Evolutionary conservation across 495 filamentous ascomycete genomes (phyloP), one percentile per base, ranked within the genome.

Genomic region (Aspergillus ellipticus): DNA sequence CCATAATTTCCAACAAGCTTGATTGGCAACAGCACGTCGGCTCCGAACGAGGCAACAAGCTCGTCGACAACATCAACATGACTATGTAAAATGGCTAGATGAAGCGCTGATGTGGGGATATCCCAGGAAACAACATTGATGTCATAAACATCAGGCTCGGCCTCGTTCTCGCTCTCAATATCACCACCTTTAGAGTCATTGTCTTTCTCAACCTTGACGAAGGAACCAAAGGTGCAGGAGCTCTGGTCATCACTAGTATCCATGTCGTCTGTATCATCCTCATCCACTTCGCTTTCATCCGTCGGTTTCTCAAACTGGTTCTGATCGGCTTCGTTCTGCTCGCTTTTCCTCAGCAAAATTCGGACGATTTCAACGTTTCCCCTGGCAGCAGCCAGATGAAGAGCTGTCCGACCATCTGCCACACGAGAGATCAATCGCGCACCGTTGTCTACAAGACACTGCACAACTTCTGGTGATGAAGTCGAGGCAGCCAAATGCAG

Each of bases 61-160:
- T 82, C 71, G 39, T 85, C 82, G 51, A 91, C 86, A 8, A 82
- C 81, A 7, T 85, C 78, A 13, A 77, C 69, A 56, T 92, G 85
- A 2, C 88, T 88, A 51, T 80, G 78, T 1, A 89, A 50, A 52
- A 95, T 91, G 2, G 90, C 90, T 21, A 90, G 75, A 62, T 95
- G 90, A 13, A 93, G 71, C 0, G 90, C 81, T 1, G 88, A 85
- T 49, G 81, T 79, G 16, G 80, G 78, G 15, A 68, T 85, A 56
- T 95, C 89, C 90, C 90, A 95, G 7, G 89, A 79, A 9, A 85
- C 60, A 6, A 85, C 78, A 60, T 93, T 85, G 52, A 92, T 77
- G 51, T 92, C 86, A 66, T 87, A 92, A 53, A 92, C 78, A 67
- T 95, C 88, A 4, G 88, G 88, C 22, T 87, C 85, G 9, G 79